Evolutionary conservation across 352 stramenopile species (phyloP).

Genomic region (Phytophthora tubulina): DNA sequence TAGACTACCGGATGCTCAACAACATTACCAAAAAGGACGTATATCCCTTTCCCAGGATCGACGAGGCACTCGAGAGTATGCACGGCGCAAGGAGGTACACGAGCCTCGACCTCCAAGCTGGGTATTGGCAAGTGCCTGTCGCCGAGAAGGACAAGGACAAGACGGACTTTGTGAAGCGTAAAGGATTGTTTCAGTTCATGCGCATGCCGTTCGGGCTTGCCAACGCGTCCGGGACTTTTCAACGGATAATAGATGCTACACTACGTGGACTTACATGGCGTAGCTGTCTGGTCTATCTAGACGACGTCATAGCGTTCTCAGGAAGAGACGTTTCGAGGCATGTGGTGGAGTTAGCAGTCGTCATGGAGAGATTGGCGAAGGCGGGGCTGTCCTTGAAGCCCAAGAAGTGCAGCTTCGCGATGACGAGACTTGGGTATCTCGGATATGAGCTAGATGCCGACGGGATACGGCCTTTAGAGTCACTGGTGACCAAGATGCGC

Average conservation of each 20-base stretch:
- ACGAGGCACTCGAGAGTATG: background rate
- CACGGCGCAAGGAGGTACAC: background rate
- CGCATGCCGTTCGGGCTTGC: background rate
- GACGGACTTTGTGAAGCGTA: background rate
- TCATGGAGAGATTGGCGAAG: background rate
- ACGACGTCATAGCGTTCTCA: background rate
- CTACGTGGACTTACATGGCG: background rate
- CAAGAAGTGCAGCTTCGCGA: conserved; percentile 33
- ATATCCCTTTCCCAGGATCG: background rate
- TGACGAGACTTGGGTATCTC: conserved; percentile 28
- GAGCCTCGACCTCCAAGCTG: background rate
- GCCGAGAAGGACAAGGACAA: background rate
- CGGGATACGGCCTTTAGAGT: conserved; percentile 14
- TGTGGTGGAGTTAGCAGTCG: background rate
- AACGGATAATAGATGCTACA: background rate
- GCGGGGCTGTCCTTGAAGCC: conserved; percentile 12
- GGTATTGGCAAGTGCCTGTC: background rate
- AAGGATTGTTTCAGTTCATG: background rate
- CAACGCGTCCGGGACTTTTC: background rate
- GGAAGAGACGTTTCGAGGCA: background rate
- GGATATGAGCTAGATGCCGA: conserved; percentile 32
- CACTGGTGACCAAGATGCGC: conserved; percentile 6
- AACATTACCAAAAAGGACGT: background rate
- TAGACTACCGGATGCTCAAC: background rate
- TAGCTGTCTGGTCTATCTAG: background rate